phyloP scores from a whole-genome alignment of 2,329 filamentous ascomycete species.

The Elsinoe ampelina region DNA sequence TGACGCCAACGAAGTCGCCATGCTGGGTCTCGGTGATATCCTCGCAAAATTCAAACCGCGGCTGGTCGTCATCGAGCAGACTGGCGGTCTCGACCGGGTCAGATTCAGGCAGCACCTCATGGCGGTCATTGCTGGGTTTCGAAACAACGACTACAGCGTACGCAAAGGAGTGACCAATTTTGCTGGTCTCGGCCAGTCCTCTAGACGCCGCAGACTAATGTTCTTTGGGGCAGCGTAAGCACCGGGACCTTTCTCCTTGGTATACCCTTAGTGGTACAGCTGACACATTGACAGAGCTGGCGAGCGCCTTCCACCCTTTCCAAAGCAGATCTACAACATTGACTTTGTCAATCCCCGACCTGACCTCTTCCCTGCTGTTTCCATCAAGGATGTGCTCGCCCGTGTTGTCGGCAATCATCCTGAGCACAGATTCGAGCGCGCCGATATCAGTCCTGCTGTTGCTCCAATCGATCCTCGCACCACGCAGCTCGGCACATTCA shows the following conservation, averaged over 20 bases:
- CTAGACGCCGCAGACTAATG: constrained; percentile 40
- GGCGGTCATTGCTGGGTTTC: constrained; percentile 54
- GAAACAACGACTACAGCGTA: constrained; percentile 57
- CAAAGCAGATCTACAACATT: constrained; percentile 27
- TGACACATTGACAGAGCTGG: constrained; percentile 46
- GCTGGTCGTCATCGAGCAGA: constrained; percentile 70
- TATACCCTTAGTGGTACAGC: no score
- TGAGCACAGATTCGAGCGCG: not conserved
- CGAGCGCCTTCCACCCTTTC: constrained; percentile 58
- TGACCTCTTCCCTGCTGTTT: not conserved
- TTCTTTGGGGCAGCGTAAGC: constrained; percentile 46
- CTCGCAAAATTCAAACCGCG: constrained; percentile 53
- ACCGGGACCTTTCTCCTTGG: no score
- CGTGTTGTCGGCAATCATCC: not conserved
- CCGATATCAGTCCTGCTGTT: not conserved
- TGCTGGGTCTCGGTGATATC: constrained; percentile 42
- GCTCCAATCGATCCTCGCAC: constrained; percentile 43
- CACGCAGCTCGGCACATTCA: constrained; percentile 22
- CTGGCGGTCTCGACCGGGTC: constrained; percentile 52
- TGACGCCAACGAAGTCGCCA: constrained; percentile 55
- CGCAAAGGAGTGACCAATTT: constrained; percentile 54
- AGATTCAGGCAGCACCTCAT: constrained; percentile 48
- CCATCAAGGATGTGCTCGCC: not conserved
- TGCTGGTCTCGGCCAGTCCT: constrained; percentile 42
- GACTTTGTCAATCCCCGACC: not conserved